These are phyloP conservation scores for Ulmus americana DNA, from an alignment of 331 rosid species.

Conservation along the genomic window DNA sequence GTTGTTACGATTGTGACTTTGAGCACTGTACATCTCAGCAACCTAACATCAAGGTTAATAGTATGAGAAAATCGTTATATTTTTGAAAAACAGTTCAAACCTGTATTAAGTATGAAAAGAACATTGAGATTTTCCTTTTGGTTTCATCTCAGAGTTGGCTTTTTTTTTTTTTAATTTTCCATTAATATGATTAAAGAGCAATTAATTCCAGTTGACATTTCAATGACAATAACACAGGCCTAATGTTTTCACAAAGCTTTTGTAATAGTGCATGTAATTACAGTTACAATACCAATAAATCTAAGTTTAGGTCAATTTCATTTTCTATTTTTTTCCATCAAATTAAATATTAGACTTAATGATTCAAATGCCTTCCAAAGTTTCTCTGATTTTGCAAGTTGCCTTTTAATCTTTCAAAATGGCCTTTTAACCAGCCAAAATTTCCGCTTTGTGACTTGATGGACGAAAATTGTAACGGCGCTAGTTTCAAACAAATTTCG, in stretches of 20 bases:
- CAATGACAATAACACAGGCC: not conserved
- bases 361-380: no score
- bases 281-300: no score
- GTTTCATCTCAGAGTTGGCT: not conserved
- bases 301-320: no score
- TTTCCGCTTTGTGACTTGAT: no score
- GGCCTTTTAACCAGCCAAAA: no score
- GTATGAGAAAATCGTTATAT: not conserved
- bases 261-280: no score
- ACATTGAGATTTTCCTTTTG: not conserved
- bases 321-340: no score
- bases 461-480: no score
- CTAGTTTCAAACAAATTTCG: no score
- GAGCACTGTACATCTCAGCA: constrained; percentile 80
- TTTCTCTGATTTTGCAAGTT: no score
- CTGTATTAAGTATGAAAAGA: not conserved
- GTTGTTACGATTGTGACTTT: constrained; percentile 50
- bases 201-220: not conserved
- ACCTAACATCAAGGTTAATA: constrained; percentile 40
- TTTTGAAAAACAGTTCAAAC: not conserved
- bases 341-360: no score
- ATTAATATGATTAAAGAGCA: not conserved
- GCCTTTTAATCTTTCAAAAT: no score
- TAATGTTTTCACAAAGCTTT: not conserved
- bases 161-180: not conserved